Evolutionary conservation across 2,329 filamentous ascomycete genomes (phyloP).

Genomic region (Fusarium sambucinum): DNA sequence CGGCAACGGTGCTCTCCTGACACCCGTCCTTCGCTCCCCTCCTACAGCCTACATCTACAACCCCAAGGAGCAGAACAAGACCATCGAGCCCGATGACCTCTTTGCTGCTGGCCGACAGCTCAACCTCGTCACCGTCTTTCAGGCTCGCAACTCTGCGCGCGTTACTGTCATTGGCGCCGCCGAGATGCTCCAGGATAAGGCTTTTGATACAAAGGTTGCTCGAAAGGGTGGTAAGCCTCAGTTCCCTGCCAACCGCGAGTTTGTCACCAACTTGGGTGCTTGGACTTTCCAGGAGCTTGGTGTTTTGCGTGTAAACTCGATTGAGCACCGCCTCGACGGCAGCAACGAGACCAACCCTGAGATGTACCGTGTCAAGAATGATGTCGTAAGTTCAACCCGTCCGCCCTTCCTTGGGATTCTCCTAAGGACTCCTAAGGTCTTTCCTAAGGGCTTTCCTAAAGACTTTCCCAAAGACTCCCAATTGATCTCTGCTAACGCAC

Average conservation of each 20-base stretch:
- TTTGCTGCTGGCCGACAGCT: constrained; percentile 89
- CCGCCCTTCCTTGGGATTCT: too few relatives aligned
- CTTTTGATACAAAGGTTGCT: constrained; percentile 86
- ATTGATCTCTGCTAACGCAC: constrained; percentile 44
- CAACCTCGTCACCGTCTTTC: constrained; percentile 84
- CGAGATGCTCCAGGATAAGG: constrained; percentile 88
- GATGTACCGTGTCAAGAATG: constrained; percentile 96
- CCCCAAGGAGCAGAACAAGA: constrained; percentile 82
- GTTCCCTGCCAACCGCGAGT: constrained; percentile 83
- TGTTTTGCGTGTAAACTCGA: constrained; percentile 83
- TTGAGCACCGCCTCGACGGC: constrained; percentile 79
- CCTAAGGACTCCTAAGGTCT: too few relatives aligned
- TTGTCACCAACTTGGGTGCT: constrained; percentile 85
- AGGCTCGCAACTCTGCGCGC: constrained; percentile 93
- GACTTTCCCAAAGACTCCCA: too few relatives aligned
- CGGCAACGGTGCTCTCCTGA: constrained; percentile 80
- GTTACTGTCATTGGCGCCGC: constrained; percentile 86
- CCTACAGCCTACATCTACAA: constrained; percentile 93
- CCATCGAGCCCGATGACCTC: constrained; percentile 76
- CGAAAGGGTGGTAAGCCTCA: constrained; percentile 65
- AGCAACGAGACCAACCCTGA: constrained; percentile 77
- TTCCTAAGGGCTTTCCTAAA: too few relatives aligned
- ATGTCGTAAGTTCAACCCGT: constrained; percentile 75
- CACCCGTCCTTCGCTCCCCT: constrained; percentile 85
- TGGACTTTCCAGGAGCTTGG: constrained; percentile 97